Base-by-base conservation (phyloP, 768 basidiomycete species). In the Collybiopsis confluens region DNA sequence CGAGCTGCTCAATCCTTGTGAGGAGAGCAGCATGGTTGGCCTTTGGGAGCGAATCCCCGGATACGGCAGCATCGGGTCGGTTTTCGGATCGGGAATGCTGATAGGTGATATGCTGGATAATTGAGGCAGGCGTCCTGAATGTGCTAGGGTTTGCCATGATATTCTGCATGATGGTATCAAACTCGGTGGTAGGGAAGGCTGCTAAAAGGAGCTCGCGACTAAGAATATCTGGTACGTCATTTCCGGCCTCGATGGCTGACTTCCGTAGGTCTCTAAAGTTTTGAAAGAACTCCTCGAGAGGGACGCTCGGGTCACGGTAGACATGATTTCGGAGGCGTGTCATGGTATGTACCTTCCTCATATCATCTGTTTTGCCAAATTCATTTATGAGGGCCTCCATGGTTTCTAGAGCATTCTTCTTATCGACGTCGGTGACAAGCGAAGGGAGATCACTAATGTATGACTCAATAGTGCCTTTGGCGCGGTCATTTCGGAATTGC, bases 81-180 rank as follows among this genome's bases (percentile, higher is more conserved):
- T 45, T 24, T 16, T 21, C 45, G n/a, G 24, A 7, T 4, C 45
- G 20, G 26, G 21, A 16, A n/a, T 45, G 26, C 21, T 16, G 18
- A n/a, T 20, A 45, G 18, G 7, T 23, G 26, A 45, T 45, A 8
- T 45, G 45, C 26, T 45, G 45, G 45, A 45, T 45, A n/a, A 45
- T 24, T 9, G 26, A 8, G 8, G 45, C 20, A 45, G 45, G 24
- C 18, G 7, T 23, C 7, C 4, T 23, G n/a, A 23, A 45, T 5
- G 30, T 33, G 20, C 11, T 6, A n/a, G 15, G 15, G n/a, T n/a
- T 23, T n/a, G 45, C 26, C 15, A 24, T 45, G 45, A 45, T 48
- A 8, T 48, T 48, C 3, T 48, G 46, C 18, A 48, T 28, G 16
- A 48, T 48, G 30, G 46, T 48, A 24, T 48, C 46, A 35, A 48